Evolutionary conservation across 768 basidiomycete species (phyloP), one percentile per base, ranked within the genome.

Genomic region (Filobasidium floriforme): DNA sequence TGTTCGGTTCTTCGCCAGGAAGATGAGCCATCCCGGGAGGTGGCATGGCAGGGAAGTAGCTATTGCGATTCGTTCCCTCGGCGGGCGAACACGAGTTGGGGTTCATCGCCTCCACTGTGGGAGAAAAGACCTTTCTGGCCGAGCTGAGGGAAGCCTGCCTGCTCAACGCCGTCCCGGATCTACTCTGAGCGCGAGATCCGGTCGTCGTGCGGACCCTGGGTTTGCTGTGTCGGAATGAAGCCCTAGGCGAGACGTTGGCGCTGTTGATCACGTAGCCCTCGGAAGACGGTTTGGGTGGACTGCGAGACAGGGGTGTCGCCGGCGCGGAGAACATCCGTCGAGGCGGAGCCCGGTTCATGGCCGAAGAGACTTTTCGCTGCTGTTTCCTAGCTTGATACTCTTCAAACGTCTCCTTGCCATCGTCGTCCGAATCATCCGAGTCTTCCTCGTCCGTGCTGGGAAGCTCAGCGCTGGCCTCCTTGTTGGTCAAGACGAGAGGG

Each of bases 41-140:
- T 24, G 65, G 65, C 60, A 66, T 55, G n/a, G 65, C 65, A 11
- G 65, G 65, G n/a, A 66, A 66, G 41, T 66, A 66, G 12, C 65
- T 43, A 22, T 43, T 61, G 5, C 37, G 49, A 18, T 46, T 61
- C 28, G 60, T 37, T n/a, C 57, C 46, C 22, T 57, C 22, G 6
- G 32, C 44, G 7, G 64, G 64, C 19, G 64, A 65, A 24, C 59
- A 49, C 61, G 61, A 62, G 24, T 57, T 59, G 43, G 54, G 54
- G 19, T 61, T 66, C 37, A 66, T 41, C 7, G 65, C 65, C 59
- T 66, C 65, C 9, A 59, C 60, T 3, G 65, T 61, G 12, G 65
- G 65, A 22, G 65, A 66, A 29, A 66, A 66, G 29, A 57, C 60
- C 1, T 44, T 57, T 51, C 64, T 57, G 10, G 59, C 57, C 18